Base-by-base conservation (phyloP, 352 stramenopile genomes). In the Discostella stelligera region DNA sequence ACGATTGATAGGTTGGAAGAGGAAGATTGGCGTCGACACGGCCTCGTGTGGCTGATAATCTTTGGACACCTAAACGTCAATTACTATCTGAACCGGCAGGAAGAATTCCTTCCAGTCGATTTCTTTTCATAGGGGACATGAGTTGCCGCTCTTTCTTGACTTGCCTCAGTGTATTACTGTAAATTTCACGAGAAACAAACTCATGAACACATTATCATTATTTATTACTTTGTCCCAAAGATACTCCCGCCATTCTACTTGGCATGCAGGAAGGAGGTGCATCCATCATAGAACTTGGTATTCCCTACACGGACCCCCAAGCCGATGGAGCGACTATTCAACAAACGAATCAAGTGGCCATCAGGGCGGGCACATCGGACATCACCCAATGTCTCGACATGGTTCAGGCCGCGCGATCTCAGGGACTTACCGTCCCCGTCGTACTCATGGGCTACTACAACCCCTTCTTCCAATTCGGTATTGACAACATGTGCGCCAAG, bases 381-480 rank as follows among this genome's bases (percentile, higher is more conserved):
- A 91, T 99, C 60, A 77, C 81, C 50, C 88, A 98, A 62, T 98
- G 97, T 72, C 89, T 99, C 18, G 89, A 85, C 16, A 98, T 97
- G 30, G 95, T 98, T 30, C 94, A 84, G 59, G 62, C 73, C 21
- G 83, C 89, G 16, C 94, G 97, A 41, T 68, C 63, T 16, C 91
- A 95, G 84, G 97, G 97, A 13, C 89, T 99, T 10, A 95, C 86
- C 10, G 91, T 96, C 32, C 97, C 97, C 16, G 94, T 99, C 32
- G 95, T 99, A 70, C 94, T 99, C 54, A 99, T 99, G 97, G 96
- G 97, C 49, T 97, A 99, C 91, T 98, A 98, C 90, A 99, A 99
- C 89, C 98, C 98, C 63, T 97, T 99, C 71, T 80, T 98, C 66
- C 95, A 98, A 82, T 98, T 98, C 80, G 96, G 96, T 11, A 91